These are phyloP conservation scores for Bipolaris oryzae DNA, from an alignment of 2,329 filamentous ascomycete genomes.

Conservation along the genomic window DNA sequence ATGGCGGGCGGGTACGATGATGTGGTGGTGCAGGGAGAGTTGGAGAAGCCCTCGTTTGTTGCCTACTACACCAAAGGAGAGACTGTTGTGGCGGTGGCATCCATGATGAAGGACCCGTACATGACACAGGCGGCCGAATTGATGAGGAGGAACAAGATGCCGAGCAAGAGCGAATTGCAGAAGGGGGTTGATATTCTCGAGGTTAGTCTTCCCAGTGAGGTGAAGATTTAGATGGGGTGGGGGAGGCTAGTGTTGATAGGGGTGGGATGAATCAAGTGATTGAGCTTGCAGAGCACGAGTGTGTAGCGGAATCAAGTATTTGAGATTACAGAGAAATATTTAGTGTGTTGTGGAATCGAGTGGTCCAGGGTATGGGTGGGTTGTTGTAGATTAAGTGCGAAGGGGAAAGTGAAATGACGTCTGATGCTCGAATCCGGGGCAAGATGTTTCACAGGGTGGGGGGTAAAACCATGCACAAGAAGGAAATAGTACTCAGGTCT, in stretches of 20 bases:
- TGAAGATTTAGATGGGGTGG: slow-evolving; percentile 50
- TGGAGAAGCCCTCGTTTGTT: slow-evolving; percentile 74
- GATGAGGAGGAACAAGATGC: slow-evolving; percentile 84
- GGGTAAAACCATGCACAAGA: not conserved
- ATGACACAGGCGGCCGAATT: slow-evolving; percentile 74
- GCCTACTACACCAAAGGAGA: slow-evolving; percentile 90
- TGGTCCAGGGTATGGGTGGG: no score
- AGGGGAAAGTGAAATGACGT: no score
- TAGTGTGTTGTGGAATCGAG: not conserved
- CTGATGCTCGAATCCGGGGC: not conserved
- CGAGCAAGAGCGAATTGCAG: slow-evolving; percentile 75
- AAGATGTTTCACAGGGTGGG: not conserved
- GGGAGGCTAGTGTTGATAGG: not conserved
- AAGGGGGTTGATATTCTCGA: slow-evolving; percentile 60
- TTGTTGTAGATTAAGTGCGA: no score
- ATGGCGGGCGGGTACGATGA: slow-evolving; percentile 78
- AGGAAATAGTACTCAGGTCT: not conserved
- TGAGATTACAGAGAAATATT: not conserved
- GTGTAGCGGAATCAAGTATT: not conserved
- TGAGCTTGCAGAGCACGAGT: not conserved
- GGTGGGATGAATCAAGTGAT: not conserved
- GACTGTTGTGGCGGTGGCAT: slow-evolving; percentile 85
- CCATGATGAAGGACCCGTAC: slow-evolving; percentile 86
- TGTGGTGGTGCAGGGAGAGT: slow-evolving; percentile 77
- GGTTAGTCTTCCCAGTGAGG: slow-evolving; percentile 53